Evolutionary conservation across 139 green algal species (phyloP).

Genomic region (Trebouxia sp.): DNA sequence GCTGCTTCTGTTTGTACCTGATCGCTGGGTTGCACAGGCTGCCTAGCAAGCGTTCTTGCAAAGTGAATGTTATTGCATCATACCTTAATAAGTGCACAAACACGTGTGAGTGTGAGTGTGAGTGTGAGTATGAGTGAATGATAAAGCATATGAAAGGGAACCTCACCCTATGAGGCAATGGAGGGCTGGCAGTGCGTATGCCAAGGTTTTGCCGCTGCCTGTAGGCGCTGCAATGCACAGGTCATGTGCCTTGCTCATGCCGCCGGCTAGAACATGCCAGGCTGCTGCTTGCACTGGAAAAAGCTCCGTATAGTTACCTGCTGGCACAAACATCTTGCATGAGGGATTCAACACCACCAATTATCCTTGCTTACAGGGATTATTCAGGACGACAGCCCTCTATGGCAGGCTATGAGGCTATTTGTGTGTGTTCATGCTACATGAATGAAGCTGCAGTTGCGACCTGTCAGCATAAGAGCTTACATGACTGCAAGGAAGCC

Average conservation of each 20-base stretch:
- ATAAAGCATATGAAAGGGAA: background rate
- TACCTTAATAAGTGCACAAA: too few relatives aligned
- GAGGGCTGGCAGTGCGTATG: constrained; percentile 82
- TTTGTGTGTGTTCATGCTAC: background rate
- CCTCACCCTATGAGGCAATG: constrained; percentile 60
- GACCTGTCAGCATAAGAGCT: background rate
- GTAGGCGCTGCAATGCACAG: constrained; percentile 87
- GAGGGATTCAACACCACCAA: background rate
- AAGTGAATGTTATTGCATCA: too few relatives aligned
- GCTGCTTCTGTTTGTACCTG: background rate
- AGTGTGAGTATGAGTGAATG: too few relatives aligned
- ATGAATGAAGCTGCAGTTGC: background rate
- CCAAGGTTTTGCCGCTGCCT: constrained; percentile 89
- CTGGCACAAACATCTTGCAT: background rate
- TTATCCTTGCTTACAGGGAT: background rate
- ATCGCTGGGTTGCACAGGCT: background rate
- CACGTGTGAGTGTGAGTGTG: too few relatives aligned
- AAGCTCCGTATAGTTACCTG: constrained; percentile 61
- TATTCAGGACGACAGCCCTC: background rate
- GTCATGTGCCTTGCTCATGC: constrained; percentile 70
- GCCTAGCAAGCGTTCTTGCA: background rate
- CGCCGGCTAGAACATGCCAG: constrained; percentile 72
- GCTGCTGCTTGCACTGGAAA: constrained; percentile 82
- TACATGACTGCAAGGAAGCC: constrained; percentile 38
- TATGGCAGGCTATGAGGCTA: background rate